Evolutionary conservation across 1,139 yeast genomes (phyloP).

Genomic region (Ogataea hybrid): DNA sequence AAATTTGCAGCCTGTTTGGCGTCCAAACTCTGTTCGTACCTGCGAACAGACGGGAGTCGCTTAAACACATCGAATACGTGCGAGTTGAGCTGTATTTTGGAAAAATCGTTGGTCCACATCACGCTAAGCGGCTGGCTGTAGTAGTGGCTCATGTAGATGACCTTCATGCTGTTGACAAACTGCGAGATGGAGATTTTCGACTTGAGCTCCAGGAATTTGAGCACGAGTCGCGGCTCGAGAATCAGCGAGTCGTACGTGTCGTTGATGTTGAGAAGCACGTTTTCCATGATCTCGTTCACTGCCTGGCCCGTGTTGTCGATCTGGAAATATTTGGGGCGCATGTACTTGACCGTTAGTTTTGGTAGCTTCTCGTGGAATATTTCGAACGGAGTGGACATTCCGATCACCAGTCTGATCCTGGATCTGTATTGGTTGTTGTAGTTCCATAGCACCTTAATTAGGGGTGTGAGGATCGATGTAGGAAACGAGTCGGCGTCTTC

Average conservation of each 20-base stretch:
- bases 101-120: slow-evolving; percentile 37
- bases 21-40: slow-evolving; percentile 35
- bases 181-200: slow-evolving; percentile 30
- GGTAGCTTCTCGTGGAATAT: too few species aligned
- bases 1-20: slow-evolving; percentile 10
- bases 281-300: too few species aligned
- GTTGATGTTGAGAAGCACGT: too few species aligned
- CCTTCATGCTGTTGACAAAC: slow-evolving; percentile 55
- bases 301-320: too few species aligned
- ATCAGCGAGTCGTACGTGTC: slow-evolving; percentile 30
- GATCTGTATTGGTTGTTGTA: too few species aligned
- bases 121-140: slow-evolving; percentile 65
- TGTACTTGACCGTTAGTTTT: too few species aligned
- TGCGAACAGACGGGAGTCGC: slow-evolving; percentile 46
- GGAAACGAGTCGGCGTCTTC: slow-evolving; percentile 66
- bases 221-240: slow-evolving; percentile 29
- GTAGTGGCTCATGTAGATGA: slow-evolving; percentile 68
- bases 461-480: slow-evolving; percentile 47
- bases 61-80: slow-evolving; percentile 40
- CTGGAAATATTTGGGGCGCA: too few species aligned
- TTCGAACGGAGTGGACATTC: too few species aligned
- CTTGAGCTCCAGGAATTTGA: slow-evolving; percentile 24
- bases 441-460: slow-evolving; percentile 46
- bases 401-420: too few species aligned
- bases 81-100: slow-evolving; percentile 33